Evolutionary conservation across 768 basidiomycete species (phyloP).

Genomic region (Cystobasidium tubakii): DNA sequence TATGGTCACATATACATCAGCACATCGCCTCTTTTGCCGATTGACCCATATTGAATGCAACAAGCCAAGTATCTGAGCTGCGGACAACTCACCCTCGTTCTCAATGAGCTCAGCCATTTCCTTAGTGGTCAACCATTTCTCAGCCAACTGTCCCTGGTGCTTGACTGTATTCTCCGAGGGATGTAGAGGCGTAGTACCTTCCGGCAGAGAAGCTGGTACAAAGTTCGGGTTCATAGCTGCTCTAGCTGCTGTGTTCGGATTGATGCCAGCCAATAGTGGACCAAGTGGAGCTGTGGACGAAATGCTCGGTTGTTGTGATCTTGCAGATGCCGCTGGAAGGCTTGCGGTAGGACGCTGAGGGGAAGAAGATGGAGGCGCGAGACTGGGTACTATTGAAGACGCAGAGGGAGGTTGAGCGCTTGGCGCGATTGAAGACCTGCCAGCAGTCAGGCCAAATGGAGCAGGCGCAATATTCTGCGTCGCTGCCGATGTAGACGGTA

Average conservation of each 20-base stretch:
- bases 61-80: too few relatives aligned
- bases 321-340: neutral
- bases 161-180: neutral
- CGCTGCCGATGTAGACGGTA: neutral
- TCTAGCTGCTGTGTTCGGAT: slow-evolving; percentile 5
- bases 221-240: slow-evolving; percentile 21
- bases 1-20: too few relatives aligned
- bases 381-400: neutral
- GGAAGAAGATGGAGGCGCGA: neutral
- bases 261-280: neutral
- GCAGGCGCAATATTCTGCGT: neutral
- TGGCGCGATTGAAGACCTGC: neutral
- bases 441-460: neutral
- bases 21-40: too few relatives aligned
- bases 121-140: slow-evolving; percentile 36
- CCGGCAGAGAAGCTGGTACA: neutral
- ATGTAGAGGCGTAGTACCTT: neutral
- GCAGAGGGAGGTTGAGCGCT: neutral
- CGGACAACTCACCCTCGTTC: slow-evolving; percentile 17
- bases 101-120: slow-evolving; percentile 35
- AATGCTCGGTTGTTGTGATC: neutral
- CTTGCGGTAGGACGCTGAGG: neutral
- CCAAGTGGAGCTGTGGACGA: neutral
- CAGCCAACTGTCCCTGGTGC: slow-evolving; percentile 16
- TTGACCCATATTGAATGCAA: too few relatives aligned